Percentiles rank a stretch among this genome's conserved stretches.
phyloP scores from a whole-genome alignment of 164 flowering plant species.

The Liriodendron chinense region DNA sequence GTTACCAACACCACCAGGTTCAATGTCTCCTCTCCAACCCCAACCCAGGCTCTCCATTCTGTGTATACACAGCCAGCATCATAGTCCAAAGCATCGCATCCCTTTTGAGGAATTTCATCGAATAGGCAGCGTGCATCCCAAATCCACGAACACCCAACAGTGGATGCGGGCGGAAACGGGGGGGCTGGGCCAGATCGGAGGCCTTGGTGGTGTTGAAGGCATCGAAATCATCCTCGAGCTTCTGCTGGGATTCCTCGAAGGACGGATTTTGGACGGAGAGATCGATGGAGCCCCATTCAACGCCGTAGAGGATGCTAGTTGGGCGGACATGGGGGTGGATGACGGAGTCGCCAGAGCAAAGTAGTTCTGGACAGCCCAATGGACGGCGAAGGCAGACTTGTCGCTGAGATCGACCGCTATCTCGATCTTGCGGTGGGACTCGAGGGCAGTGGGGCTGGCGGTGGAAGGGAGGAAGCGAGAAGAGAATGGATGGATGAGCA shows the following conservation, averaged over 20 bases:
- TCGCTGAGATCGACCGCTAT: conserved; percentile 83
- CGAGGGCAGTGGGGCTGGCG: conserved; percentile 25
- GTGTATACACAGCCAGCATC: too few species aligned
- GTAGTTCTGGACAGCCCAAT: conserved; percentile 83
- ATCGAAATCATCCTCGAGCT: conserved; percentile 62
- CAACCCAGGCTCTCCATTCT: too few species aligned
- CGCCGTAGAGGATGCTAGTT: conserved; percentile 73
- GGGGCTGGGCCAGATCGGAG: conserved; percentile 45
- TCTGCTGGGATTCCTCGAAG: conserved; percentile 40
- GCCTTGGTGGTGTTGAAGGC: conserved; percentile 51
- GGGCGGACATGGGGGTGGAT: conserved; percentile 76
- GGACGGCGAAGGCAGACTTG: conserved; percentile 76
- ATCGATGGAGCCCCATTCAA: conserved; percentile 68
- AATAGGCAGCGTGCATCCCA: too few species aligned
- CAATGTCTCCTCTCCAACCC: conserved; percentile 79
- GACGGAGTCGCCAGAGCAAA: conserved; percentile 74
- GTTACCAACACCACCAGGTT: conserved; percentile 98
- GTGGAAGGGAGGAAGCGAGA: conserved; percentile 35
- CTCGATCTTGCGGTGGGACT: conserved; percentile 50
- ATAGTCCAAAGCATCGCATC: too few species aligned
- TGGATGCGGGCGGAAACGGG: conserved; percentile 50
- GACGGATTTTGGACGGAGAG: conserved; percentile 19
- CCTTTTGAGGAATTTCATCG: too few species aligned
- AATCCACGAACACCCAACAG: too few species aligned
- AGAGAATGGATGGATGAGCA: conserved; percentile 32